These are phyloP conservation scores for Chaetomium cochliodes DNA, from an alignment of 495 filamentous ascomycete species.

Conservation along the genomic window DNA sequence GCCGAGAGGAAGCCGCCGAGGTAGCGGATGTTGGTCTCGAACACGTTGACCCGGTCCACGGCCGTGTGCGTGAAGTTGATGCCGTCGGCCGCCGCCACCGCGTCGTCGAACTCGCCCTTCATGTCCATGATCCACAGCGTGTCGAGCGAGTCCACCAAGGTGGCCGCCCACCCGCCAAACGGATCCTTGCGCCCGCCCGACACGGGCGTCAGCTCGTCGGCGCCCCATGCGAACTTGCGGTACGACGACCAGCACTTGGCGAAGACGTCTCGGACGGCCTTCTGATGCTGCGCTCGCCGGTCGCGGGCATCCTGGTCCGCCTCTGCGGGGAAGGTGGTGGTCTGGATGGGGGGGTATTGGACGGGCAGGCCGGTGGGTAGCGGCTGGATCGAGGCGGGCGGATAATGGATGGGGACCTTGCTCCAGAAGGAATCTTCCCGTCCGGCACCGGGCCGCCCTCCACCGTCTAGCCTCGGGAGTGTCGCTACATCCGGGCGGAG, in stretches of 20 bases:
- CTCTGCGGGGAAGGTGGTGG: constrained; percentile 2
- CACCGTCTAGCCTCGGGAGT: neutral
- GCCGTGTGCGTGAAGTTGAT: constrained; percentile 71
- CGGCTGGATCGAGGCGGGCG: constrained; percentile 2
- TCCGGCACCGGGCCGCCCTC: neutral
- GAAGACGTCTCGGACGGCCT: constrained; percentile 60
- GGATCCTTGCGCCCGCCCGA: constrained; percentile 54
- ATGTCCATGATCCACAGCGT: constrained; percentile 87
- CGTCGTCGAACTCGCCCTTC: constrained; percentile 76
- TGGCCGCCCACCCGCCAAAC: constrained; percentile 79
- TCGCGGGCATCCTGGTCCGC: neutral
- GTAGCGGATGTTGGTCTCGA: constrained; percentile 75
- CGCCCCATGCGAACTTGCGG: constrained; percentile 65
- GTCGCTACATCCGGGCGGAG: neutral
- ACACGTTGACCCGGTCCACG: constrained; percentile 56
- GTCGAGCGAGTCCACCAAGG: constrained; percentile 81
- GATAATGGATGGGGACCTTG: constrained; percentile 6
- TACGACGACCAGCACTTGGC: constrained; percentile 70
- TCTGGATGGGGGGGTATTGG: constrained; percentile 5
- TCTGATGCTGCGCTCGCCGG: neutral
- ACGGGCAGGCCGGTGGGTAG: neutral
- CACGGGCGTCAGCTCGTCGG: constrained; percentile 68
- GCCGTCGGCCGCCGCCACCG: constrained; percentile 58
- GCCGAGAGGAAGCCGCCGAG: constrained; percentile 73
- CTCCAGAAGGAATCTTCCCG: constrained; percentile 1